Conservation (phyloP, 202 grass and related monocot genomes). For the Dendrocalamus latiflorus region DNA sequence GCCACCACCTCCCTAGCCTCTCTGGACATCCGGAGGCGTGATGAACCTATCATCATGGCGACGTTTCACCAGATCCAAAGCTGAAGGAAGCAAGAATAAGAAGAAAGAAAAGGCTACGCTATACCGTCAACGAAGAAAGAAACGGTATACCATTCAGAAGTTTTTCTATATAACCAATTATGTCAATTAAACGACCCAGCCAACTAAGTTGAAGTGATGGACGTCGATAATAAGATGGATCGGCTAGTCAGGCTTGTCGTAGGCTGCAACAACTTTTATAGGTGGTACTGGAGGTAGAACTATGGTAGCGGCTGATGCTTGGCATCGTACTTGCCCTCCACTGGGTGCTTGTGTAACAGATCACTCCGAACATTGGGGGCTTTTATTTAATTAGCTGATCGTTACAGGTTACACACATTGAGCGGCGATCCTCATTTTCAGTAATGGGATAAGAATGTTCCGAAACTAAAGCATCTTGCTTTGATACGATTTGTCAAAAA, state of each 20-base stretch:
- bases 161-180: background rate
- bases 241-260: no score
- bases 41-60: no score
- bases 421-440: slow-evolving; percentile 1
- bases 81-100: no score
- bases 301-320: background rate
- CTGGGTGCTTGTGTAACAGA: background rate
- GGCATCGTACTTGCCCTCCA: background rate
- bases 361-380: slow-evolving; percentile 9
- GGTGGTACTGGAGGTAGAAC: background rate
- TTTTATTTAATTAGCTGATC: background rate
- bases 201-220: background rate
- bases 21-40: no score
- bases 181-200: background rate
- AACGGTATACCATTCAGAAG: no score
- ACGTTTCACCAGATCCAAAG: no score
- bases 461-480: slow-evolving; percentile 12
- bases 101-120: no score
- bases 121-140: no score
- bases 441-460: slow-evolving; percentile 30
- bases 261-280: background rate
- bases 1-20: no score
- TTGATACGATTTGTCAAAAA: slow-evolving; percentile 33
- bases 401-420: background rate
- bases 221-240: no score